Percentiles rank a stretch among this genome's conserved stretches.
These are phyloP conservation scores for Cutaneotrichosporon daszewskae DNA, from an alignment of 1,284 basidiomycete genomes.

Conservation along the genomic window DNA sequence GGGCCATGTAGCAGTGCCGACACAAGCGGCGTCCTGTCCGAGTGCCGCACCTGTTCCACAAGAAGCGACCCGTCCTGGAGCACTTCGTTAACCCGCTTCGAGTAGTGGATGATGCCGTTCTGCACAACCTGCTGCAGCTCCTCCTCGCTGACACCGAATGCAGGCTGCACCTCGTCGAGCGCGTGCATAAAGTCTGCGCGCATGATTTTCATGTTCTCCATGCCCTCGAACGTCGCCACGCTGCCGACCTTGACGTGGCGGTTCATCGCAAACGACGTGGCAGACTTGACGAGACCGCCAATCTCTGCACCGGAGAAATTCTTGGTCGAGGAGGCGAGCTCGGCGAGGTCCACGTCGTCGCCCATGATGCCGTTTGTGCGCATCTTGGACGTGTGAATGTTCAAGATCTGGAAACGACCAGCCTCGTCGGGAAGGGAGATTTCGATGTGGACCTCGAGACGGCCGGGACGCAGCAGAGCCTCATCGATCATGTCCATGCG, in stretches of 20 bases:
- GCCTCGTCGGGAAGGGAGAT: conserved; percentile 94
- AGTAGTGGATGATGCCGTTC: conserved; percentile 96
- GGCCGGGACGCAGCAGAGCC: conserved; percentile 91
- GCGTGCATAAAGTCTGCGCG: conserved; percentile 84
- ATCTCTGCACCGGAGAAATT: conserved; percentile 99
- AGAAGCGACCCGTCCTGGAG: conserved; percentile 86
- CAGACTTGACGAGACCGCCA: conserved; percentile 91
- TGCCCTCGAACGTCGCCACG: conserved; percentile 92
- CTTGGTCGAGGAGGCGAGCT: conserved; percentile 82
- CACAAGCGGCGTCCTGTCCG: conserved; percentile 85
- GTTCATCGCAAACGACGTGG: conserved; percentile 96
- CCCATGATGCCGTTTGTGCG: conserved; percentile 86
- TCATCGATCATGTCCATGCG: conserved; percentile 99
- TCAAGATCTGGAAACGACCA: conserved; percentile 88
- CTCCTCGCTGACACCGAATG: conserved; percentile 96
- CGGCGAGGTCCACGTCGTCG: conserved; percentile 72
- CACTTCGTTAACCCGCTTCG: conserved; percentile 66
- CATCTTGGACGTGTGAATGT: conserved; percentile 96
- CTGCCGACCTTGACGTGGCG: conserved; percentile 97
- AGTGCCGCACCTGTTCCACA: conserved; percentile 90
- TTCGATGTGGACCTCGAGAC: conserved; percentile 99
- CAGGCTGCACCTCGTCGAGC: conserved; percentile 90
- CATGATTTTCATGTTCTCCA: conserved; percentile 88
- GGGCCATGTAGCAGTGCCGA: conserved; percentile 85
- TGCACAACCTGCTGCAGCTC: conserved; percentile 90